Percentiles rank a stretch among this genome's conserved stretches.
These are phyloP conservation scores for Aspergillus nomiae DNA, from an alignment of 2,329 filamentous ascomycete genomes.

Conservation along the genomic window DNA sequence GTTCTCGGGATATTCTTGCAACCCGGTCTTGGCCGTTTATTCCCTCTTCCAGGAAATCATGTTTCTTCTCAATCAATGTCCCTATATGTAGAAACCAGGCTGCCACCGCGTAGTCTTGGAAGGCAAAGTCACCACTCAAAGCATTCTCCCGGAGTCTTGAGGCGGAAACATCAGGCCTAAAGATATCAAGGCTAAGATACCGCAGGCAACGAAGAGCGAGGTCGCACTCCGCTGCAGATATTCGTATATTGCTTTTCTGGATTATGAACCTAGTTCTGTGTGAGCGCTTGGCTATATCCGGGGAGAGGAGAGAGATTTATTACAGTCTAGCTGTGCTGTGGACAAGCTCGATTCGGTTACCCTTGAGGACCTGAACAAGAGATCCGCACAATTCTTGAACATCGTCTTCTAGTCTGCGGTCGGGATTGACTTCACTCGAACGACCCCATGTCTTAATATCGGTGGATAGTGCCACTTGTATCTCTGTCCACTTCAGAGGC, in stretches of 20 bases:
- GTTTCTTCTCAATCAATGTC: conserved; percentile 1
- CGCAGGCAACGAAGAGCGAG: conserved; percentile 12
- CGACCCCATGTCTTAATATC: not conserved
- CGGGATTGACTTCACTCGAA: not conserved
- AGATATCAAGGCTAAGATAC: conserved; percentile 10
- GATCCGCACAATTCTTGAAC: conserved; percentile 11
- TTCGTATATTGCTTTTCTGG: not conserved
- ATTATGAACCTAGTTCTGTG: not conserved
- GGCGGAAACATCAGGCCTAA: not conserved
- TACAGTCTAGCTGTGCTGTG: conserved; percentile 11
- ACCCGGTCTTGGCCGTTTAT: not conserved
- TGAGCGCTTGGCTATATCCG: not conserved
- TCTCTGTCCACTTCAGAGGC: conserved; percentile 11
- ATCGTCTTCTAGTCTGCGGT: conserved; percentile 2
- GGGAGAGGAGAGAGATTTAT: not conserved
- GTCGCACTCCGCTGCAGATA: conserved; percentile 8
- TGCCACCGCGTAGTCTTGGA: conserved; percentile 9
- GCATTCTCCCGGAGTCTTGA: not conserved
- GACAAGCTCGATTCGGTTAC: conserved; percentile 11
- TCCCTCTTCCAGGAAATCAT: not conserved
- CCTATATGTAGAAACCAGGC: conserved; percentile 7
- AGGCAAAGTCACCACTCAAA: not conserved
- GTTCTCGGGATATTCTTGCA: not conserved
- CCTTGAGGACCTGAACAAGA: conserved; percentile 11
- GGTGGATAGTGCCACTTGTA: conserved; percentile 7